Percentiles rank a stretch among this genome's conserved stretches.
phyloP scores from a whole-genome alignment of 176 grass and related monocot species.

The Olyra latifolia region DNA sequence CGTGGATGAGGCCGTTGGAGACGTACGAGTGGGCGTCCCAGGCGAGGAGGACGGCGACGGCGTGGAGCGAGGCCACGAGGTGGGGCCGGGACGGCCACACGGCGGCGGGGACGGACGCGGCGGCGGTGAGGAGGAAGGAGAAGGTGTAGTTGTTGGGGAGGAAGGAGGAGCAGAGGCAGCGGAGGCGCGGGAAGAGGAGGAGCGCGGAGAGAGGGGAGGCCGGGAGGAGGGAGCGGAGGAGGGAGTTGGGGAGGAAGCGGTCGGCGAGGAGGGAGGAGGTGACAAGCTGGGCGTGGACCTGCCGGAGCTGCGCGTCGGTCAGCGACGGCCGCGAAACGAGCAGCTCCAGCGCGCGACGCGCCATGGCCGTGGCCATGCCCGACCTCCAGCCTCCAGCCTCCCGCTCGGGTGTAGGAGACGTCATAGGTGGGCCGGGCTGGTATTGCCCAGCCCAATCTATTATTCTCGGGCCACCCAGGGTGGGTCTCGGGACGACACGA shows the following conservation, averaged over 20 bases:
- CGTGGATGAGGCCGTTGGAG: slow-evolving; percentile 60
- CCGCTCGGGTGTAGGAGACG: too few species aligned
- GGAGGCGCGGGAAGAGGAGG: slow-evolving; percentile 42
- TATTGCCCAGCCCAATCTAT: not conserved
- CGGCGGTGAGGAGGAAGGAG: slow-evolving; percentile 51
- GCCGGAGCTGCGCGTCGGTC: slow-evolving; percentile 37
- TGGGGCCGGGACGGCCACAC: not conserved
- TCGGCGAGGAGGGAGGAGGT: slow-evolving; percentile 32
- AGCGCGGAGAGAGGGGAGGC: slow-evolving; percentile 7
- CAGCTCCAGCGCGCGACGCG: not conserved
- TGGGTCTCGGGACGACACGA: too few species aligned
- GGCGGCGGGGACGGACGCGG: slow-evolving; percentile 24
- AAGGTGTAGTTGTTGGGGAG: slow-evolving; percentile 53
- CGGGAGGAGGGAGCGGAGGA: slow-evolving; percentile 38
- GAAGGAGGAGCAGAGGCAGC: slow-evolving; percentile 35
- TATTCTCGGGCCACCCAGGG: too few species aligned
- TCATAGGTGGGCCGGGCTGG: too few species aligned
- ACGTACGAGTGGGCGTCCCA: slow-evolving; percentile 55
- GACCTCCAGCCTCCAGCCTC: too few species aligned
- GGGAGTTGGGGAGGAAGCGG: slow-evolving; percentile 43
- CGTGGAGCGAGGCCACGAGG: slow-evolving; percentile 33
- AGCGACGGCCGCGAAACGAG: slow-evolving; percentile 36
- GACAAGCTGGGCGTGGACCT: slow-evolving; percentile 50
- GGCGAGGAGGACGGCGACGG: slow-evolving; percentile 36
- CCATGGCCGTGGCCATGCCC: not conserved